phyloP scores from a whole-genome alignment of 2,329 filamentous ascomycete genomes.

The Cytospora paraplurivora region DNA sequence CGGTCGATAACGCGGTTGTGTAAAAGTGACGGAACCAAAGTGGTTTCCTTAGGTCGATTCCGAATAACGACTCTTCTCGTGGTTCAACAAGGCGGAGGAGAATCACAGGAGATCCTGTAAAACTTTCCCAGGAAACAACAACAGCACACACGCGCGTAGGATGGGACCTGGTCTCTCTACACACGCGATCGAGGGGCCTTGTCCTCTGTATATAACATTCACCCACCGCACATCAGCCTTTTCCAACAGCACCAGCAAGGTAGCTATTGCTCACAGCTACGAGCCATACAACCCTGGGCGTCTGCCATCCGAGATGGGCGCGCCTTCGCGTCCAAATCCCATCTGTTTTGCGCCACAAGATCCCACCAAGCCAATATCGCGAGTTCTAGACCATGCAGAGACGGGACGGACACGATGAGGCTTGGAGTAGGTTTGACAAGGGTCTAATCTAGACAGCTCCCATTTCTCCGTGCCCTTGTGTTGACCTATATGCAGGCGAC shows the following conservation, averaged over 20 bases:
- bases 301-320: background rate
- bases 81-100: background rate
- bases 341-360: background rate
- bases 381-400: background rate
- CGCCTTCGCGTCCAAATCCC: background rate
- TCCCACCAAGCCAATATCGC: background rate
- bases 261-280: background rate
- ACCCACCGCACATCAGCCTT: background rate
- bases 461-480: background rate
- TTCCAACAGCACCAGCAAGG: background rate
- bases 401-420: background rate
- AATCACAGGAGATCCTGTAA: background rate
- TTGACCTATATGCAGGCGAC: background rate
- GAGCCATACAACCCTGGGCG: background rate
- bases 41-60: too few relatives aligned
- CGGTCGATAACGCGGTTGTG: background rate
- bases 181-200: background rate
- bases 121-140: background rate
- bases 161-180: background rate
- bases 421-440: slow-evolving; percentile 6
- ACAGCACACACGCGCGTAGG: background rate
- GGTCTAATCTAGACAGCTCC: background rate
- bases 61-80: background rate
- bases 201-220: slow-evolving; percentile 1
- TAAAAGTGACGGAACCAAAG: background rate